Base-by-base conservation (phyloP, 2,329 filamentous ascomycete genomes). In the Fusarium pilosicola region DNA sequence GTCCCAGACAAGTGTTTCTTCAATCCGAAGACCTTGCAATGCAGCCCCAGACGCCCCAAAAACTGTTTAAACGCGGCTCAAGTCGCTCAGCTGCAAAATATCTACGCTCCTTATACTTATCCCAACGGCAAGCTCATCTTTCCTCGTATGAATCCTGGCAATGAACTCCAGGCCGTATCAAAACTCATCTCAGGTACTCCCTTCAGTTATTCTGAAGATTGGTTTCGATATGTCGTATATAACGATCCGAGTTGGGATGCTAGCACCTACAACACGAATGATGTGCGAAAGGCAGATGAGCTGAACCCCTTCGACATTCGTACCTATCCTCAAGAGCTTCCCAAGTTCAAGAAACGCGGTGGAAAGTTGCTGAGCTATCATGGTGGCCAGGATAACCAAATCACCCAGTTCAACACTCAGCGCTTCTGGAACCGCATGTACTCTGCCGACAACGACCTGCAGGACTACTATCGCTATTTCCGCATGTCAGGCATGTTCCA, bases 381-480 rank as follows among this genome's bases (percentile, higher is more conserved):
- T 1, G 70, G 70, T 1, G 70, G 70, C 1, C 70, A 72, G 7
- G 70, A 72, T 5, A 72, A 72, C 24, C 70, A 72, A n/a, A 73
- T 73, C 14, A 73, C 69, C 0, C 70, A 73, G 1, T 73, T 70
- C 30, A 79, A 76, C 26, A 76, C 78, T 0, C 71, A 71, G 20
- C 72, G 74, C 1, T 78, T 78, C 52, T 79, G 74, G 54, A 55
- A 78, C 10, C 70, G 61, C 7, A 73, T 79, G 64, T 38, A 69
- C 22, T 20, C 67, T 74, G 78, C 26, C 78, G 79, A 74, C 7
- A 24, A 36, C 1, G 73, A 79, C 20, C 55, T 86, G 26, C 86
- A 85, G 5, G 83, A 86, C 15, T 87, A 87, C 77, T 91, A 87
- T 78, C 79, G 82, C 1, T 85, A 86, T 73, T 89, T 89, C 74